Evolutionary conservation across 2,329 filamentous ascomycete genomes (phyloP), one percentile per base, ranked within the genome.

Genomic region (Aspergillus proliferans): DNA sequence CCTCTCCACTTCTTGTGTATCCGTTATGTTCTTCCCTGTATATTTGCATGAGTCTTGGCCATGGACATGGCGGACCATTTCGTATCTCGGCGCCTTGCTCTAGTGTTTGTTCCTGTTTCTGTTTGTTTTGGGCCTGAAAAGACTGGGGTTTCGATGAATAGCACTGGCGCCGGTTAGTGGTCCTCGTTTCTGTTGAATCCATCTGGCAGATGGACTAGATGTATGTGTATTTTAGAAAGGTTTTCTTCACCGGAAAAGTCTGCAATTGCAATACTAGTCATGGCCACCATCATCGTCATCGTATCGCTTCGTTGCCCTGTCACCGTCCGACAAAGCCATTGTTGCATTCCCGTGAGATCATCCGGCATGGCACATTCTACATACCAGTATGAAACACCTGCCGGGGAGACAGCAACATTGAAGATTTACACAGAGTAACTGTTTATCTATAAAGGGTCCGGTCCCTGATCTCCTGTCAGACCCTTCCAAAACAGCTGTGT

Each of bases 41-140:
- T 62, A 67, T 64, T 62, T 67, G 63, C 64, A 67, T 63, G 54
- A 53, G 57, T 58, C 60, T 61, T 60, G 60, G 61, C 55, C 52
- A 51, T 47, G 50, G 54, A 51, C 49, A 51, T 50, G 57, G 58
- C 52, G 61, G 56, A 51, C 49, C 40, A 48, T 52, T 65, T 64
- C 60, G 61, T 58, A 61, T 61, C 58, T 66, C 56, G 64, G 64
- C 62, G 64, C 58, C 62, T 56, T 47, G 47, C 39, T 44, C 43
- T 52, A 43, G 28, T 47, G 30, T 53, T 50, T 43, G 42, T 42
- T 33, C 38, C 47, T 52, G 40, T 43, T 52, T 18, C 22, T 46
- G 34, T 51, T 47, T 47, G 33, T 39, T 30, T 42, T 45, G 51
- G 28, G 30, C 49, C 24, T 40, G 45, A 47, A 36, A 33, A 42